phyloP scores from a whole-genome alignment of 1,284 basidiomycete genomes.

The Boletus semigastroideus region DNA sequence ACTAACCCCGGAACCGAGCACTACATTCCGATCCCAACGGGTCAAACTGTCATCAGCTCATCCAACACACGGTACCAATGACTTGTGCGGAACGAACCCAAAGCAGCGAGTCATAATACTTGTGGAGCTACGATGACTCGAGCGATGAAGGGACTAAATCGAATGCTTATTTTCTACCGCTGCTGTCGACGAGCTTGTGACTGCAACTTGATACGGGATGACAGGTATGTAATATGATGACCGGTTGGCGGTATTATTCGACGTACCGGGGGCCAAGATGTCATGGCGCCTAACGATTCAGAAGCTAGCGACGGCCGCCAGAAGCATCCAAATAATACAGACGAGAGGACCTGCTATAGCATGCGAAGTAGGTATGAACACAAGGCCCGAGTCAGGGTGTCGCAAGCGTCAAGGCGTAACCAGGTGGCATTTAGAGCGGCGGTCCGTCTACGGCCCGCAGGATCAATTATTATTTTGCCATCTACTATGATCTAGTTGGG shows the following conservation, averaged over 20 bases:
- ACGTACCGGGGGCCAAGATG: neutral
- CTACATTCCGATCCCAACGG: neutral
- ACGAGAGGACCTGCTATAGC: no score
- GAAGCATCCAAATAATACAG: no score
- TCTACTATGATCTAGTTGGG: no score
- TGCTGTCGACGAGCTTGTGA: neutral
- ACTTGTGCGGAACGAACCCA: neutral
- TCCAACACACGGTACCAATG: neutral
- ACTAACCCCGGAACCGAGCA: slow-evolving; percentile 23
- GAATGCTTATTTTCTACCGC: neutral
- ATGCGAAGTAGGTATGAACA: no score
- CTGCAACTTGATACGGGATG: neutral
- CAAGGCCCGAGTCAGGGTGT: no score
- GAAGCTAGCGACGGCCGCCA: no score
- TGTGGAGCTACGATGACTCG: neutral
- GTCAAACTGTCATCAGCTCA: neutral
- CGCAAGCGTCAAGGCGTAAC: no score
- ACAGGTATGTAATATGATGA: neutral
- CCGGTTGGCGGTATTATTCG: neutral
- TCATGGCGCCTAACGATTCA: no score
- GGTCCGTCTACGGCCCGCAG: no score
- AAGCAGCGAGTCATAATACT: neutral
- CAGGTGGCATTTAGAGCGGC: no score
- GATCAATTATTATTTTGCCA: no score
- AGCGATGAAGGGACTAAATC: neutral